These are phyloP conservation scores for Saitozyma podzolica DNA, from an alignment of 768 basidiomycete species.

Conservation along the genomic window DNA sequence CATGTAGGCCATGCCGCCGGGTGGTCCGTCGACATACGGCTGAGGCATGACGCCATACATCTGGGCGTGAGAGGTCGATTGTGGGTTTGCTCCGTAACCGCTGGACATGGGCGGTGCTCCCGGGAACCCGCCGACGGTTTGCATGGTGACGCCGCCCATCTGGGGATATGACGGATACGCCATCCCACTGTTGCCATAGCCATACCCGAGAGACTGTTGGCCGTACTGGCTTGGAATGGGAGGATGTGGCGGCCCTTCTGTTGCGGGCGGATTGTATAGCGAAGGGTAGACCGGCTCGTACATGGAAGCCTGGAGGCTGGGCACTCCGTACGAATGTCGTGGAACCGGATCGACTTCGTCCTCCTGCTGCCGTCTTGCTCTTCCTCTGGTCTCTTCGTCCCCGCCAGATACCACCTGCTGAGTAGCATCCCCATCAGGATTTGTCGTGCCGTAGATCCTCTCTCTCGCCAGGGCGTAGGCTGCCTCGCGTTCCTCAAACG, in stretches of 20 bases:
- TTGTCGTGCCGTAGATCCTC: conserved; percentile 32
- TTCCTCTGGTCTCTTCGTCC: conserved; percentile 1
- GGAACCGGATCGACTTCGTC: conserved; percentile 41
- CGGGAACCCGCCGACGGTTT: too few species aligned
- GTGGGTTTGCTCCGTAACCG: too few species aligned
- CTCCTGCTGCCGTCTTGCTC: conserved; percentile 4
- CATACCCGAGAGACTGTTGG: background rate
- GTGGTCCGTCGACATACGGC: too few species aligned
- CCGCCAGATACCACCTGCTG: background rate
- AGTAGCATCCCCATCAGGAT: conserved; percentile 2
- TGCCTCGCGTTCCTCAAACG: conserved; percentile 42
- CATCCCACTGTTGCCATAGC: too few species aligned
- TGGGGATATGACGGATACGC: too few species aligned
- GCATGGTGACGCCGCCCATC: too few species aligned
- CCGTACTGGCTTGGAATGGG: conserved; percentile 4
- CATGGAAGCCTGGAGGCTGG: background rate
- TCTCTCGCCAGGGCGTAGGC: conserved; percentile 37
- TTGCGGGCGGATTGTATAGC: conserved; percentile 24
- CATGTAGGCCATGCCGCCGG: too few species aligned
- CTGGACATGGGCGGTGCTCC: too few species aligned
- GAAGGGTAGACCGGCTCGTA: conserved; percentile 37
- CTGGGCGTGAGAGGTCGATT: too few species aligned
- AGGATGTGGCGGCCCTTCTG: conserved; percentile 3
- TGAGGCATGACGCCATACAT: too few species aligned
- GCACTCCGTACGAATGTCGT: conserved; percentile 23